Conservation (phyloP, 495 filamentous ascomycete species). For the Lasiosphaeria miniovina region DNA sequence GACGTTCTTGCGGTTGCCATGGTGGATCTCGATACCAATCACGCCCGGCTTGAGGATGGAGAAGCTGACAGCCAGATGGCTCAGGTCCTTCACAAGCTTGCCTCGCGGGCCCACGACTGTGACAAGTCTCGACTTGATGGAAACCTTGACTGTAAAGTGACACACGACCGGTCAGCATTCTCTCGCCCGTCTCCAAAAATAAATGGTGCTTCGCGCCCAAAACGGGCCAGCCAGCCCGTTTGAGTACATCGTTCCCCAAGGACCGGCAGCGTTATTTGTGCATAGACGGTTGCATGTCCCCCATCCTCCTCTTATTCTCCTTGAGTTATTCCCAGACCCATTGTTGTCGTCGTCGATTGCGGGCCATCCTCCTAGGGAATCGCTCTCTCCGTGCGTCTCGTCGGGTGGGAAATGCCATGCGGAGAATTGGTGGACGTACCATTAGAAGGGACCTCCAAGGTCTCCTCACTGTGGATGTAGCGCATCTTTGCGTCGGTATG, state of each 20-base stretch:
- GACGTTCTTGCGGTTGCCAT: conserved; percentile 94
- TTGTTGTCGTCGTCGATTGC: background rate
- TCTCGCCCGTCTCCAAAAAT: background rate
- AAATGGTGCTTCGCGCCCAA: background rate
- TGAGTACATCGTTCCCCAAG: too few species aligned
- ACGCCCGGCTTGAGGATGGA: conserved; percentile 71
- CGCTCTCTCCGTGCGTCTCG: conserved; percentile 1
- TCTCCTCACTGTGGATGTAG: conserved; percentile 97
- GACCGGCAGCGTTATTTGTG: too few species aligned
- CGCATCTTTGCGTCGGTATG: conserved; percentile 69
- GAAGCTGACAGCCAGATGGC: conserved; percentile 95
- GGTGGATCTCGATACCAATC: conserved; percentile 95
- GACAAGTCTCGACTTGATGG: conserved; percentile 92
- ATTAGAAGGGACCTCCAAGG: conserved; percentile 88
- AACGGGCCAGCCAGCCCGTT: background rate
- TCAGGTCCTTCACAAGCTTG: conserved; percentile 93
- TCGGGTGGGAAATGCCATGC: conserved; percentile 2
- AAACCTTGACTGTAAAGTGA: conserved; percentile 74
- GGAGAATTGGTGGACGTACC: conserved; percentile 62
- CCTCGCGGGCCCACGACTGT: conserved; percentile 95
- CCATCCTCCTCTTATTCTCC: too few species aligned
- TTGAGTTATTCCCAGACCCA: background rate
- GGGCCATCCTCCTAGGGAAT: background rate
- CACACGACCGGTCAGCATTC: conserved; percentile 39
- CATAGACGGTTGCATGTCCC: too few species aligned